Base-by-base conservation (phyloP, 495 filamentous ascomycete species). In the Hypoxylon fragiforme region DNA sequence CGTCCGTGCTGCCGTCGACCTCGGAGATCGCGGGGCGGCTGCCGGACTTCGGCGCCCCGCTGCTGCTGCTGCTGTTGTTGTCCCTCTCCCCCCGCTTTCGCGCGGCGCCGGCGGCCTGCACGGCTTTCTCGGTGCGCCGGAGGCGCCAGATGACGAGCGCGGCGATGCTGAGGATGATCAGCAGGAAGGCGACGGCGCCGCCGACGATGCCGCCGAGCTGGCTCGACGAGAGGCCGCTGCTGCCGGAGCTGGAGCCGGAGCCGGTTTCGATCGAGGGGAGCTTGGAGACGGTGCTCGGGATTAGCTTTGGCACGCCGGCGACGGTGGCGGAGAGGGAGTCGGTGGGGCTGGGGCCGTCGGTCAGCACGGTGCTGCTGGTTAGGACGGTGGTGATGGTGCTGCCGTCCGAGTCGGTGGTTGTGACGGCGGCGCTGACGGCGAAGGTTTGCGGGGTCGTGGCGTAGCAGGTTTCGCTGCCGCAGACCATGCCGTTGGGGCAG, bases 131-230 rank as follows among this genome's bases (percentile, higher is more conserved):
- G 9, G 62, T 56, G 13, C 39, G 63, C 35, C 71, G 73, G 3
- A 79, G 67, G 1, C 69, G 69, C 6, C 68, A 62, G 40, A 76
- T 57, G 41, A 78, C 65, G 16, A 79, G 37, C 48, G 47, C 66
- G 0, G 73, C 65, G 12, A 70, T 68, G 9, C 48, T 46, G 14
- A 77, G 11, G 11, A 77, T 66, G 28, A 69, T 51, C 7, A 73
- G n/a, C 0, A 77, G 47, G 0, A 77, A 30, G 6, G 59, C 64
- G n/a, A 76, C 59, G 3, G 64, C 73, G 8, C 73, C 76, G 30
- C 65, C 69, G n/a, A 77, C 62, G 44, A 79, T 77, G 5, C 76
- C 76, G 1, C 71, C 76, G 0, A 79, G 46, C 7, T 70, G 66
- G 0, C 57, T 57, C 1, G 42, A 39, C 9, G 66, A 70, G 26